phyloP scores from a whole-genome alignment of 83 land plant genomes.

The Picea abies region DNA sequence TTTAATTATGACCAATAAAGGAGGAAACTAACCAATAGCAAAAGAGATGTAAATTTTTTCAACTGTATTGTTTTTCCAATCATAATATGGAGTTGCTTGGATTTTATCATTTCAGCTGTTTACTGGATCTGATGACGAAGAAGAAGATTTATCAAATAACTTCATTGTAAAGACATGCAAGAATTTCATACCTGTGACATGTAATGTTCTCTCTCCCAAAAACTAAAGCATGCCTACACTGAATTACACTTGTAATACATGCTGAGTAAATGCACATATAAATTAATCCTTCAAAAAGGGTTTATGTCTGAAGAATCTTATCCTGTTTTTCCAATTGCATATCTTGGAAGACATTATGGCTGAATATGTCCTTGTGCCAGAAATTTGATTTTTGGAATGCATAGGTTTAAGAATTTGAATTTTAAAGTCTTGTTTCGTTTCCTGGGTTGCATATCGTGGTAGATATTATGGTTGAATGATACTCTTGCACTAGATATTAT shows the following conservation, averaged over 20 bases:
- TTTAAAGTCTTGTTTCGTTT: too few relatives aligned
- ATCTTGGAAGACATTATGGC: too few relatives aligned
- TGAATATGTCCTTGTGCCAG: too few relatives aligned
- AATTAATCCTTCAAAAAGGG: background rate
- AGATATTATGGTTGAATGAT: background rate
- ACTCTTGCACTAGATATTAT: background rate
- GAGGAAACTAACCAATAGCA: background rate
- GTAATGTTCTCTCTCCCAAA: slow-evolving; percentile 34
- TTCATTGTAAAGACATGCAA: slow-evolving; percentile 89
- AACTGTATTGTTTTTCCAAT: background rate
- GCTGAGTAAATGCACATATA: background rate
- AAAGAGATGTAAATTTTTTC: background rate
- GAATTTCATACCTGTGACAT: slow-evolving; percentile 83
- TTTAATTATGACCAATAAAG: background rate
- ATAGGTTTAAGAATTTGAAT: too few relatives aligned
- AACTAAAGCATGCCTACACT: background rate
- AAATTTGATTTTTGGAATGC: too few relatives aligned
- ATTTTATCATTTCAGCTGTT: slow-evolving; percentile 57
- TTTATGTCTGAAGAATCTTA: too few relatives aligned
- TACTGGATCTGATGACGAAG: slow-evolving; percentile 63
- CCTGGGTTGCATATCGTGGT: too few relatives aligned
- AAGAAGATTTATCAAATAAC: slow-evolving; percentile 82
- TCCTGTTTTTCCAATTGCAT: too few relatives aligned
- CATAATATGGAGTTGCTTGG: background rate
- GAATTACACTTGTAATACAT: background rate